Base-by-base conservation (phyloP, 495 filamentous ascomycete species). In the Penicillium diatomitis region DNA sequence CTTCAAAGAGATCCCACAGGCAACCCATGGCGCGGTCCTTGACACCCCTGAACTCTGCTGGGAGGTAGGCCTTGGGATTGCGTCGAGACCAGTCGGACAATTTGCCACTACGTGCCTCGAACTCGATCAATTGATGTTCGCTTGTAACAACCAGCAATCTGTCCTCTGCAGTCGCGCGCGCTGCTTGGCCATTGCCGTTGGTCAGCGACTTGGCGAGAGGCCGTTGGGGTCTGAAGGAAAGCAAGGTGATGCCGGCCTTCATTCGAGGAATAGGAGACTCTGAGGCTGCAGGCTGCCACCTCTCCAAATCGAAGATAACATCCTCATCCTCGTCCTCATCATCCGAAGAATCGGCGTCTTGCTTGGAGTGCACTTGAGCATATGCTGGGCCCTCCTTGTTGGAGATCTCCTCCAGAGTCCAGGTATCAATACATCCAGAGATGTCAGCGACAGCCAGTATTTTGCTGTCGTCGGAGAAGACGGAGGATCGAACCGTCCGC, bases 371-470 rank as follows among this genome's bases (percentile, higher is more conserved):
- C 27, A 44, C 58, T 44, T 56, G 65, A 27, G 41, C 58, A 62
- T 62, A 65, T 42, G 31, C 50, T 43, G 44, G 67, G 66, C 46
- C 60, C 38, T 60, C 60, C 6, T 54, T 30, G 6, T 40, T 47
- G 31, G 60, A 44, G 44, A 76, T 74, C 55, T 74, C 69, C 27
- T 79, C 73, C 31, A 96, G 65, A 4, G 86, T 65, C 82, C 88
- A 99, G 9, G 82, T 87, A 60, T 96, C 90, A 31, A 99, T 76
- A 63, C 82, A 85, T 30, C 94, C 94, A 42, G 83, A 82, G 27
- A 97, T 61, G 64, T 96, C 94, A 33, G 83, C 81, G 9, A 82
- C 78, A 6, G 82, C 86, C 10, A 97, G 63, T 44, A 95, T 78
- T 46, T 76, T 79, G 65, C 88, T 88, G 56, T 94, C 85, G 5